Evolutionary conservation across 306 rosid genomes (phyloP).

Genomic region (Begonia masoniana): DNA sequence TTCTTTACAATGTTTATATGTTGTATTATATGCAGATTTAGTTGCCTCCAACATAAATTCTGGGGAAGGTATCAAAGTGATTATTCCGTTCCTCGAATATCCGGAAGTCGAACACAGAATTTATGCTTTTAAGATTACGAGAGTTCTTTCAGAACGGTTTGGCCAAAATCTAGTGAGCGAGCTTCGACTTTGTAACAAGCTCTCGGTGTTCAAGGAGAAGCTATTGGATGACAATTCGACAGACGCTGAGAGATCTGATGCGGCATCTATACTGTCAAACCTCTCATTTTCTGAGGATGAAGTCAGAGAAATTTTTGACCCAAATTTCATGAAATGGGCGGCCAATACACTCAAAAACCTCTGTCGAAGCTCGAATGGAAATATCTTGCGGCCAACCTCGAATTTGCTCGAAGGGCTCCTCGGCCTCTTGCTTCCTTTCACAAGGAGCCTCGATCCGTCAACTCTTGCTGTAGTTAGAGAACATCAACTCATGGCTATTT

Average conservation of each 20-base stretch:
- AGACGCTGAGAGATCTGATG: background rate
- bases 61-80: slow-evolving; percentile 27
- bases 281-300: slow-evolving; percentile 8
- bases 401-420: slow-evolving; percentile 52
- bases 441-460: slow-evolving; percentile 24
- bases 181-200: slow-evolving; percentile 30
- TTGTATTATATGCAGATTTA: slow-evolving; percentile 18
- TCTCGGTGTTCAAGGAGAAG: slow-evolving; percentile 28
- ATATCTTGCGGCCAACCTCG: slow-evolving; percentile 22
- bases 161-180: slow-evolving; percentile 32
- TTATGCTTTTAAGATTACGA: slow-evolving; percentile 33
- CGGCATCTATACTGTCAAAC: no score
- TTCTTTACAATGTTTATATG: background rate
- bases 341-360: slow-evolving; percentile 19
- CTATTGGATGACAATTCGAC: slow-evolving; percentile 25
- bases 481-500: slow-evolving; percentile 31
- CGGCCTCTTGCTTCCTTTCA: slow-evolving; percentile 36
- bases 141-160: slow-evolving; percentile 34
- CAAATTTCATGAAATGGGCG: slow-evolving; percentile 30
- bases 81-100: slow-evolving; percentile 31
- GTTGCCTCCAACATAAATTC: slow-evolving; percentile 34
- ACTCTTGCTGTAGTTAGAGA: slow-evolving; percentile 23
- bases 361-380: slow-evolving; percentile 16
- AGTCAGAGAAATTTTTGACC: slow-evolving; percentile 28
- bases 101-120: slow-evolving; percentile 35